Evolutionary conservation across 1,139 yeast genomes (phyloP).

Genomic region (Spathaspora sp.): DNA sequence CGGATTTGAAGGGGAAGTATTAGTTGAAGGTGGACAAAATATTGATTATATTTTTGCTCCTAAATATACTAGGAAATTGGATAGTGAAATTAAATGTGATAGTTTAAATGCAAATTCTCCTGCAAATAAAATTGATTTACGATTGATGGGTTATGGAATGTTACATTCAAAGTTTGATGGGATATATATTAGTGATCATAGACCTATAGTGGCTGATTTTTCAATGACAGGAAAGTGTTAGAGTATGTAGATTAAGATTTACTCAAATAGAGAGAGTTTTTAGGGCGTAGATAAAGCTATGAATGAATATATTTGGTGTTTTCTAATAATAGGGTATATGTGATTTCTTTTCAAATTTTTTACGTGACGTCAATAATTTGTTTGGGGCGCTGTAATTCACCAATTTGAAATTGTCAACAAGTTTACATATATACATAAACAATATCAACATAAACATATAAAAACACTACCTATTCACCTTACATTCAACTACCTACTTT

Average conservation of each 20-base stretch:
- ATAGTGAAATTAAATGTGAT: conserved; percentile 20
- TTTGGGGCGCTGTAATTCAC: too few relatives aligned
- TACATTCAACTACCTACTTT: too few relatives aligned
- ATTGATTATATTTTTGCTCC: conserved; percentile 55
- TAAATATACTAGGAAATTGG: conserved; percentile 24
- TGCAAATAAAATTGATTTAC: conserved; percentile 18
- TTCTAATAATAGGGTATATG: too few relatives aligned
- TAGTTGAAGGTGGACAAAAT: conserved; percentile 31
- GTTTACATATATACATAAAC: too few relatives aligned
- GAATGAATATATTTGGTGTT: too few relatives aligned
- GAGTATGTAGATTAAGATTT: neutral
- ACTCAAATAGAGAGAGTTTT: too few relatives aligned
- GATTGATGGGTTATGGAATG: conserved; percentile 39
- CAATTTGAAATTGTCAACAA: too few relatives aligned
- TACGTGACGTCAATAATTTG: too few relatives aligned
- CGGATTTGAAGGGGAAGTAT: conserved; percentile 44
- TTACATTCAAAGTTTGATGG: conserved; percentile 47
- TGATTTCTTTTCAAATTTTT: too few relatives aligned
- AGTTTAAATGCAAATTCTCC: conserved; percentile 7
- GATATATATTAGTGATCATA: conserved; percentile 50
- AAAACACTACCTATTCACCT: too few relatives aligned
- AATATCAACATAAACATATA: too few relatives aligned
- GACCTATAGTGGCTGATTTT: conserved; percentile 53
- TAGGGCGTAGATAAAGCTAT: too few relatives aligned
- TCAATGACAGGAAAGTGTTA: conserved; percentile 15